Evolutionary conservation across 306 rosid species (phyloP).

Genomic region (Inga leiocalycina): DNA sequence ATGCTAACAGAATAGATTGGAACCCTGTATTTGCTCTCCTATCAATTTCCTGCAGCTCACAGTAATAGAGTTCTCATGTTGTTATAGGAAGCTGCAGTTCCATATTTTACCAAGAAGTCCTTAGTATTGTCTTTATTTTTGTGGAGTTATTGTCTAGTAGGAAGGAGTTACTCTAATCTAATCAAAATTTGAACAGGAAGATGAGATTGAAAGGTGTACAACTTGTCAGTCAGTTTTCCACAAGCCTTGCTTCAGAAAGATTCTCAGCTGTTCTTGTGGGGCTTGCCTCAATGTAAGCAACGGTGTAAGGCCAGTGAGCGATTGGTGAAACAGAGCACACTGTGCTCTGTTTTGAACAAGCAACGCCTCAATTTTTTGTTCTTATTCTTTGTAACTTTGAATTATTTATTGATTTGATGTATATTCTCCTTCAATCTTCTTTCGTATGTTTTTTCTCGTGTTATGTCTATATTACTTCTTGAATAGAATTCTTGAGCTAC

Average conservation of each 20-base stretch:
- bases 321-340: constrained; percentile 47
- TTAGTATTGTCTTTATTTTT: neutral
- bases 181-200: constrained; percentile 66
- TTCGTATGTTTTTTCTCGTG: neutral
- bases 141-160: neutral
- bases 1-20: neutral
- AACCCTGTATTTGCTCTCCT: neutral
- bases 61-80: no score
- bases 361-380: neutral
- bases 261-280: constrained; percentile 70
- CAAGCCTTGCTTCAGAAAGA: constrained; percentile 74
- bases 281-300: constrained; percentile 42
- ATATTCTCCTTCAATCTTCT: neutral
- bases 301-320: constrained; percentile 39
- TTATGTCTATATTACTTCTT: neutral
- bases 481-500: neutral
- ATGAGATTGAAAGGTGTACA: constrained; percentile 65
- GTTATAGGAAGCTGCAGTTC: neutral
- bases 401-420: no score
- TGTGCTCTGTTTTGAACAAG: constrained; percentile 63
- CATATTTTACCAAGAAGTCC: neutral
- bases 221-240: constrained; percentile 77
- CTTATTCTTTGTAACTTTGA: constrained; percentile 25
- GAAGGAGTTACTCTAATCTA: constrained; percentile 20
- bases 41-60: no score